Base-by-base conservation (phyloP, 345 rosid genomes). In the Pistacia atlantica region DNA sequence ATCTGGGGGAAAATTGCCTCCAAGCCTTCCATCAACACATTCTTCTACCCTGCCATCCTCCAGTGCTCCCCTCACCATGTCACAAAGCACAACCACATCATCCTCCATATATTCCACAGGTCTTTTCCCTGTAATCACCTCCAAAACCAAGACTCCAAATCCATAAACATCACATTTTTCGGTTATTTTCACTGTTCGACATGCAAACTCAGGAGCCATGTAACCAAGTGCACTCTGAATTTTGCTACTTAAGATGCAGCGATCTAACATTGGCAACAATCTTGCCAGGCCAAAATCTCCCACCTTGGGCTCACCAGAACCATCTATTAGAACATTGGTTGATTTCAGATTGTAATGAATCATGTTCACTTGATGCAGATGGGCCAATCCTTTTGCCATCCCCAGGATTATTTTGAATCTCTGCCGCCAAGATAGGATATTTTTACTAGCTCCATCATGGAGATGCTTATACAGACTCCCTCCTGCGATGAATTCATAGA, bases 131-230 rank as follows among this genome's bases (percentile, higher is more conserved):
- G 98, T 93, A 58, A 95, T 89, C 69, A 92, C 83, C 84, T 92
- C 99, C 48, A 97, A 83, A 58, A 97, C 87, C 82, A 97, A 80
- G 22, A 97, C 79, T 8, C 99, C 99, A 17, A 92, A 97, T 62
- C 98, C 99, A 35, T 94, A 97, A 8, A 97, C 93, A 52, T 94
- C 99, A 35, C 97, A 92, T 80, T 94, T 97, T 78, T 92, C 94
- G 0, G 99, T 97, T 89, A 97, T 92, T 79, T 92, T 97, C 65
- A 94, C 98, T 0, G 99, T 93, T 73, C 91, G 82, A 67, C 99
- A 97, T 8, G 98, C 99, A 75, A 97, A 94, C 72, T 97, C 99
- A 1, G 99, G 99, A 38, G 99, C 99, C 90, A 92, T 97, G 90
- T 97, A 97, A 75, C 99, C 98, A 0, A 97, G 84, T 1, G 98